Base-by-base conservation (phyloP, 2,329 filamentous ascomycete genomes). In the Fusarium chuoi region DNA sequence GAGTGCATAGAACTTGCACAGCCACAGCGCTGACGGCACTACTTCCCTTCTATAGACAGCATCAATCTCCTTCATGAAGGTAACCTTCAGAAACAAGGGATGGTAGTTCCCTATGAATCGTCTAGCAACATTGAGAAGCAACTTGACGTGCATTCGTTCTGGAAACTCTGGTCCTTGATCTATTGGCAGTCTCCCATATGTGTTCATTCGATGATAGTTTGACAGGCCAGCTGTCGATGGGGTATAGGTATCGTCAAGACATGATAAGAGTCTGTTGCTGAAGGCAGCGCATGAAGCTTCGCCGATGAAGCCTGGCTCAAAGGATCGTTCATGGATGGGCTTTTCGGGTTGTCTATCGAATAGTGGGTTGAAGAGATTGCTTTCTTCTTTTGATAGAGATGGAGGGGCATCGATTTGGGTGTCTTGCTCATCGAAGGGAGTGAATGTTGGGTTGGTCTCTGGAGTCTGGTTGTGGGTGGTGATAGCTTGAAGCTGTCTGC, bases 1-100 rank as follows among this genome's bases (percentile, higher is more conserved):
- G 14, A 86, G 70, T 1, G 82, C 81, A 48, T 84, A 86, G 46
- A 85, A 84, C 48, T 85, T 85, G 75, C 83, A 85, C 17, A 84
- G 74, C 76, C 83, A 84, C 2, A 80, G 36, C 6, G 65, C 62
- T 0, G 57, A 82, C 22, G 45, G 80, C 45, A 73, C 74, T 14
- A 75, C 74, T 8, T 82, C 75, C 73, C 82, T 65, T 75, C 83
- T 60, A 55, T 82, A 83, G 3, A 82, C 78, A 7, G 78, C 74
- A 55, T 79, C 85, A 71, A 71, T 82, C 71, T 77, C 82, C 69
- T 71, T 82, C 82, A 75, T 83, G 56, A 60, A 85, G 68, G 64
- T 82, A 57, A 76, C 84, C 77, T 78, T 81, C 55, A 81, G 82
- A 71, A 81, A 80, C 2, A 81, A 6, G 0, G 77, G 79, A 26